phyloP scores from a whole-genome alignment of 2,329 filamentous ascomycete genomes.

The Lizonia empirigonia region DNA sequence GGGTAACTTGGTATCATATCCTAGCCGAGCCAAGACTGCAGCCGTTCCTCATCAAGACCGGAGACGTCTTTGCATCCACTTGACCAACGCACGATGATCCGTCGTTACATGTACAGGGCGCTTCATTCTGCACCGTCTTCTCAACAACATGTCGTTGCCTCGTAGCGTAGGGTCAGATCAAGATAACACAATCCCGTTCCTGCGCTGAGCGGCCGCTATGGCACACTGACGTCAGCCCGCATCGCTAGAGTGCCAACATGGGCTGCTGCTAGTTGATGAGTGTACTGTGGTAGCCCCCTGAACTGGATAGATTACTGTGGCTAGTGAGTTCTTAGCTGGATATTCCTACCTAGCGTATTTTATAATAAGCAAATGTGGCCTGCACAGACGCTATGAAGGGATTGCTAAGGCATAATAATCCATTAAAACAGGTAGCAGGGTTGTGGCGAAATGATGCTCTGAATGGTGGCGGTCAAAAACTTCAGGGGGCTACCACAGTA shows the following conservation, averaged over 20 bases:
- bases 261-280: slow-evolving; percentile 15
- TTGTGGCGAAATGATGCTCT: too few relatives aligned
- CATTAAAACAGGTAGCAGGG: too few relatives aligned
- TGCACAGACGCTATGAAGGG: too few relatives aligned
- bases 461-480: too few relatives aligned
- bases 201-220: slow-evolving; percentile 11
- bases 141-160: slow-evolving; percentile 17
- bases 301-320: too few relatives aligned
- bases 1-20: not conserved
- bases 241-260: slow-evolving; percentile 4
- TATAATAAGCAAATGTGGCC: too few relatives aligned
- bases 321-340: too few relatives aligned
- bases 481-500: too few relatives aligned
- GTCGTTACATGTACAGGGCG: slow-evolving; percentile 4
- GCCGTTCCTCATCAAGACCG: not conserved
- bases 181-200: slow-evolving; percentile 18
- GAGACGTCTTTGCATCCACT: not conserved
- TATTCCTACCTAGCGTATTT: too few relatives aligned
- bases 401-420: too few relatives aligned
- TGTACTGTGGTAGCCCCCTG: too few relatives aligned
- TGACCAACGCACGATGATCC: slow-evolving; percentile 12
- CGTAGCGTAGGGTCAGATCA: slow-evolving; percentile 17
- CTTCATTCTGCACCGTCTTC: slow-evolving; percentile 13
- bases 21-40: slow-evolving; percentile 1
- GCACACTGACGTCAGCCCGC: slow-evolving; percentile 26